Evolutionary conservation across 176 grass and related monocot genomes (phyloP), one percentile per base, ranked within the genome.

Genomic region (Oryza australiensis): DNA sequence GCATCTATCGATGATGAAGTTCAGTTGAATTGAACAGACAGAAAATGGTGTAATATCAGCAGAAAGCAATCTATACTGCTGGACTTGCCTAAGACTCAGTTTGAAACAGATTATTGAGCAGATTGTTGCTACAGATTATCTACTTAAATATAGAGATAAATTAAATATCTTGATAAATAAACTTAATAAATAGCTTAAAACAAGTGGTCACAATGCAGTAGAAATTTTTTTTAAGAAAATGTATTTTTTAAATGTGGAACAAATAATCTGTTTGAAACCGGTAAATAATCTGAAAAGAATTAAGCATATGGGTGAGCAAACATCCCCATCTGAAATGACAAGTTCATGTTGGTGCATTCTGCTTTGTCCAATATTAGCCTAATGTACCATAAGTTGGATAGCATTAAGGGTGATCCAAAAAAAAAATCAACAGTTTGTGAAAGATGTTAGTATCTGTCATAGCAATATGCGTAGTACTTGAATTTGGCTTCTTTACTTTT

Each of bases 1-100:
- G 53, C 11, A 77, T 29, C n/a, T n/a, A 82, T 87, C 71, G 13
- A 51, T 9, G 37, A 38, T 8, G 8, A 5, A 87, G 5, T 73
- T 64, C 12, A 13, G 1, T 75, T 55, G 60, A 15, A 78, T 75
- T 55, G 60, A 15, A 78, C 48, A 59, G 27, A 49, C 20, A 67
- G 10, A 59, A 86, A 68, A 24, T 22, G n/a, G 12, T 30, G 0
- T 11, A 30, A 79, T 37, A 41, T n/a, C 4, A 18, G 49, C 49
- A 53, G 49, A 53, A 53, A 5, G 16, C 18, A 53, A 53, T 53
- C 22, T 53, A 53, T 53, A 53, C 16, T 16, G 18, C 49, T 53
- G 16, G 16, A 53, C 0, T 20, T 20, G 18, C 49, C 22, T 55
- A 8, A 6, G 16, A n/a, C 49, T 35, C 7, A 35, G 5, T 35